phyloP scores from a whole-genome alignment of 768 basidiomycete genomes.

The Panellus pusillus region DNA sequence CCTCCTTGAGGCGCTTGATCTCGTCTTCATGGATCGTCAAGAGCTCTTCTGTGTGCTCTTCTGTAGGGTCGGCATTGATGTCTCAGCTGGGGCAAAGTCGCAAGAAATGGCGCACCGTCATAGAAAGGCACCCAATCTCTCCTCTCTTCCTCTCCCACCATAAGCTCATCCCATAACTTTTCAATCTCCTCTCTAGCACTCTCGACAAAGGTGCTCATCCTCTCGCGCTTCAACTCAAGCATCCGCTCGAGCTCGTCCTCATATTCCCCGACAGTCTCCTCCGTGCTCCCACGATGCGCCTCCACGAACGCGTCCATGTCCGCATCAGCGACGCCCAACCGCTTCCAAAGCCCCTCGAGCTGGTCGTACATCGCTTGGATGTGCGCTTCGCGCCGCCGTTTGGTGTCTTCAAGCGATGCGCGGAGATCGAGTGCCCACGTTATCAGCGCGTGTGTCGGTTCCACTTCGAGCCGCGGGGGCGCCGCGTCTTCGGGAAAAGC shows the following conservation, averaged over 20 bases:
- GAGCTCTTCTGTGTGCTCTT: constrained; percentile 88
- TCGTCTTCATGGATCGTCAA: constrained; percentile 84
- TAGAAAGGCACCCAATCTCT: constrained; percentile 78
- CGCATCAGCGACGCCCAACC: constrained; percentile 75
- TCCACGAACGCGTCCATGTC: constrained; percentile 96
- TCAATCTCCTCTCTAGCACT: constrained; percentile 82
- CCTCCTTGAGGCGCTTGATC: constrained; percentile 77
- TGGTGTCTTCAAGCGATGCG: constrained; percentile 66
- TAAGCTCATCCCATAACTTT: constrained; percentile 81
- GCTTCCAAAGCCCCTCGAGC: constrained; percentile 85
- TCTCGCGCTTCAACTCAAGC: constrained; percentile 83
- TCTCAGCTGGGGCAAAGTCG: neutral
- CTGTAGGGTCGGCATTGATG: constrained; percentile 35
- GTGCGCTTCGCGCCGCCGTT: constrained; percentile 71
- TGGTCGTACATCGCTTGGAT: constrained; percentile 96
- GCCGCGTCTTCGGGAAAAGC: constrained; percentile 33
- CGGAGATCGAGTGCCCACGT: constrained; percentile 64
- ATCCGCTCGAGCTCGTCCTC: constrained; percentile 89
- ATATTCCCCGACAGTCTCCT: constrained; percentile 76
- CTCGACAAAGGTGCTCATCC: constrained; percentile 81
- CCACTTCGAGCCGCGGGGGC: constrained; percentile 66
- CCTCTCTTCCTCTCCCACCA: constrained; percentile 81
- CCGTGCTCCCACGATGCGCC: constrained; percentile 77
- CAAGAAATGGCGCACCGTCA: constrained; percentile 55
- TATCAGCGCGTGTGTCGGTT: constrained; percentile 76